Evolutionary conservation across 169 alveolate species (phyloP).

Genomic region (Eimeria necatrix): DNA sequence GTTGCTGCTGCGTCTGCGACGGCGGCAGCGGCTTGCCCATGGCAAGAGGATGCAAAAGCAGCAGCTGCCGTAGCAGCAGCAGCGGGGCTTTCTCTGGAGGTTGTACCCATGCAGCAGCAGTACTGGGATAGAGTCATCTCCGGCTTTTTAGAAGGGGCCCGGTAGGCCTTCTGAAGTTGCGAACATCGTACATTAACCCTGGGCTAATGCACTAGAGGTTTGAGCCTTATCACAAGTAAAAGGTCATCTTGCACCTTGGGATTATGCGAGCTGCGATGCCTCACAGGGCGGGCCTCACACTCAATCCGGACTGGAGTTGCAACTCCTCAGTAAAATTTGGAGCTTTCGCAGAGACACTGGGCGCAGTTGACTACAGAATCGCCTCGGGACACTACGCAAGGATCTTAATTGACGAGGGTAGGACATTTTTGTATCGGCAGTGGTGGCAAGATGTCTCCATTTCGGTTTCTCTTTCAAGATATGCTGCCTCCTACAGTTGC

Average conservation of each 20-base stretch:
- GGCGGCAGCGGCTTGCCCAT: slow-evolving; percentile 81
- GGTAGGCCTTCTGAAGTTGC: neutral
- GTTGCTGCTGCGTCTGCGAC: slow-evolving; percentile 49
- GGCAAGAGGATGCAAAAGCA: slow-evolving; percentile 82
- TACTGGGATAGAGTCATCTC: slow-evolving; percentile 83
- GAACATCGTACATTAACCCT: neutral
- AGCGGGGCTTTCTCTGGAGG: slow-evolving; percentile 83
- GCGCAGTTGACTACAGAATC: slow-evolving; percentile 47
- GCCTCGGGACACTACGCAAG: slow-evolving; percentile 90
- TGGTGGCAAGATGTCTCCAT: neutral
- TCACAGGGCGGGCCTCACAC: slow-evolving; percentile 85
- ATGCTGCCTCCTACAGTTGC: neutral
- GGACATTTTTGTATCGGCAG: neutral
- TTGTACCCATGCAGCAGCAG: slow-evolving; percentile 85
- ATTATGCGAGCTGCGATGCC: neutral
- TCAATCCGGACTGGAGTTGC: slow-evolving; percentile 89
- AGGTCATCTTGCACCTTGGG: neutral
- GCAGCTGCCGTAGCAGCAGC: slow-evolving; percentile 78
- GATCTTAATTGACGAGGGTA: slow-evolving; percentile 19
- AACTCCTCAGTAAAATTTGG: slow-evolving; percentile 87
- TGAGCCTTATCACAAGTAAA: too few species aligned
- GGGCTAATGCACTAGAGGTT: neutral
- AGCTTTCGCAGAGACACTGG: slow-evolving; percentile 80
- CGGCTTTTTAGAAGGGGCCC: slow-evolving; percentile 63
- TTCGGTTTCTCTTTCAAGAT: neutral